Conservation (phyloP, 805 yeast genomes). For the Phaffomyces thermotolerans region DNA sequence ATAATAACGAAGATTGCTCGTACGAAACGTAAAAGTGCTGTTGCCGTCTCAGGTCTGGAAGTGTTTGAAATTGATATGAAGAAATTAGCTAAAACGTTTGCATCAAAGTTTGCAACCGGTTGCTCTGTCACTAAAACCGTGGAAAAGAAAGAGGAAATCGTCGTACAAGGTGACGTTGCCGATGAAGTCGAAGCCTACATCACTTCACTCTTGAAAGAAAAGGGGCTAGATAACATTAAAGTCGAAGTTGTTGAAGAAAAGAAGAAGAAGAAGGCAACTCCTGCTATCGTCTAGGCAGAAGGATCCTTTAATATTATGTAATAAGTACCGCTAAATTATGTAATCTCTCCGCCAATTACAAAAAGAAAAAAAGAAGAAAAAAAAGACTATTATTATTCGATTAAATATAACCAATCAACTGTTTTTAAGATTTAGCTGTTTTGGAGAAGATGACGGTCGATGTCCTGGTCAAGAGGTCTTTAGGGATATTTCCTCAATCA, state of each 20-base stretch:
- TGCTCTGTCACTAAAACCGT: conserved; percentile 85
- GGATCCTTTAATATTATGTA: not conserved
- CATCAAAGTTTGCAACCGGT: conserved; percentile 93
- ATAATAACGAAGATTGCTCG: conserved; percentile 81
- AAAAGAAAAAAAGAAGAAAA: too few species aligned
- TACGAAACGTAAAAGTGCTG: conserved; percentile 80
- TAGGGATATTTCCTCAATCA: not conserved
- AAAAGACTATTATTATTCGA: too few species aligned
- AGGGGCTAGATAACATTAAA: conserved; percentile 76
- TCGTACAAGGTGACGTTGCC: conserved; percentile 91
- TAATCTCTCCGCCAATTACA: not conserved
- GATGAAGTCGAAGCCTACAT: conserved; percentile 83
- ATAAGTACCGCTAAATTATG: not conserved
- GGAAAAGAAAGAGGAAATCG: conserved; percentile 87
- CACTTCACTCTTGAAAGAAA: conserved; percentile 62
- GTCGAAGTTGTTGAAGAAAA: conserved; percentile 85
- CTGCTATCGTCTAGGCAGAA: not conserved
- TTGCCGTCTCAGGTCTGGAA: conserved; percentile 82
- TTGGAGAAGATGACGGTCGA: not conserved
- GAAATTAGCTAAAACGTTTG: conserved; percentile 85
- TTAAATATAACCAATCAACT: too few species aligned
- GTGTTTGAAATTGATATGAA: conserved; percentile 85
- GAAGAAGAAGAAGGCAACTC: conserved; percentile 51
- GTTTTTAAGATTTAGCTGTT: not conserved
- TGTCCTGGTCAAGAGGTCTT: not conserved